Conservation (phyloP, 2,329 filamentous ascomycete genomes). For the Fusarium ramigenum region DNA sequence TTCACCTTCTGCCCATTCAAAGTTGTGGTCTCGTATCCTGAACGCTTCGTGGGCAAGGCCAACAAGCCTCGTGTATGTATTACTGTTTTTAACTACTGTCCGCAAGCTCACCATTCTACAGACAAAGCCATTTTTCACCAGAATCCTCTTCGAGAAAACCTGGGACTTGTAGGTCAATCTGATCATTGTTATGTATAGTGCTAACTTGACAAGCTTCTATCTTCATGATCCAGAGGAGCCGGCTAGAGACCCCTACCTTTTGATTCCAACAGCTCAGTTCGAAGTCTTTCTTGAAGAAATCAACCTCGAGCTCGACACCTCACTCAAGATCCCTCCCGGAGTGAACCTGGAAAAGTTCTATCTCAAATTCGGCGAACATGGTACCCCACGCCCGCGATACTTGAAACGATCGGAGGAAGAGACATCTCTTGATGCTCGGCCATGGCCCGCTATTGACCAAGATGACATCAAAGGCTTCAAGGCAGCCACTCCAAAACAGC, state of each 20-base stretch:
- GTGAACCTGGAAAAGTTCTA: slow-evolving; percentile 64
- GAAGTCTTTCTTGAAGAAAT: slow-evolving; percentile 70
- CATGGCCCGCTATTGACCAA: slow-evolving; percentile 49
- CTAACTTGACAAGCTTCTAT: slow-evolving; percentile 67
- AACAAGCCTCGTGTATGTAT: slow-evolving; percentile 60
- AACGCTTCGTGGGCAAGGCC: slow-evolving; percentile 63
- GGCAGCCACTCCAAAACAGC: slow-evolving; percentile 29
- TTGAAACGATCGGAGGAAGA: slow-evolving; percentile 65
- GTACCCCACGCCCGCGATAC: slow-evolving; percentile 72
- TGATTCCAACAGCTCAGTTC: slow-evolving; percentile 75
- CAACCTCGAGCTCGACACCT: slow-evolving; percentile 65
- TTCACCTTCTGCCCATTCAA: slow-evolving; percentile 60
- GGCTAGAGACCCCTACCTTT: slow-evolving; percentile 64
- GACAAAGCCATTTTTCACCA: slow-evolving; percentile 63
- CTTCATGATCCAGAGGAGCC: slow-evolving; percentile 63
- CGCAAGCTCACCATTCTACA: slow-evolving; percentile 38
- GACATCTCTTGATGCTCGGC: slow-evolving; percentile 45
- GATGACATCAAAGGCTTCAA: slow-evolving; percentile 48
- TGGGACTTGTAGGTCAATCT: slow-evolving; percentile 78
- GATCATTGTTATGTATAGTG: not conserved
- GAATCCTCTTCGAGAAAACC: slow-evolving; percentile 64
- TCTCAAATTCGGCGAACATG: slow-evolving; percentile 68
- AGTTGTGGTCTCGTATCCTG: slow-evolving; percentile 66
- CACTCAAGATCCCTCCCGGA: slow-evolving; percentile 66
- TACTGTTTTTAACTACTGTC: not conserved